Base-by-base conservation (phyloP, 192 early-diverging fungal genomes). In the Coemansia sp. region DNA sequence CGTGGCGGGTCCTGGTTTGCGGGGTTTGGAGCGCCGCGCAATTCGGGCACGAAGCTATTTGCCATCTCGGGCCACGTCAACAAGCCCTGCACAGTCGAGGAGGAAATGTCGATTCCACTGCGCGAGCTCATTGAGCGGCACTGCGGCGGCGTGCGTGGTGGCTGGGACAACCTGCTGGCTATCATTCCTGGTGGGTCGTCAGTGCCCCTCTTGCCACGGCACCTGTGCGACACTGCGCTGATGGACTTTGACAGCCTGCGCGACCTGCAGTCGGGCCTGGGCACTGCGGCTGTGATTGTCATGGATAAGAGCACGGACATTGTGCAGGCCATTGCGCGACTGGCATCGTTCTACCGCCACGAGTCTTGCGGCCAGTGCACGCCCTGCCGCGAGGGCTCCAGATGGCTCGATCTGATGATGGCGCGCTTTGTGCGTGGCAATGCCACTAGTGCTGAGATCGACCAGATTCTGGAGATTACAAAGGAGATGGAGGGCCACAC, bases 341-440 rank as follows among this genome's bases (percentile, higher is more conserved):
- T 97, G 57, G 81, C 90, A 51, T 89, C 90, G 18, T 99, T 99
- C 81, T 99, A 97, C 85, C 88, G 93, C 79, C 97, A 99, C 83
- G 97, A 99, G 83, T 90, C 87, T 57, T 99, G 97, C 66, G 97
- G 97, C 71, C 97, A 99, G 85, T 99, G 97, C 83, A 99, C 97
- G 45, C 97, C 97, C 9, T 99, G 97, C 76, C 88, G 97, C 63
- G 97, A 99, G 81, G 97, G 95, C 11, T 94, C 94, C 28, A 86
- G 85, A 20, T 99, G 97, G 97, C 83, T 97, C 62, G 92, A 91
- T 61, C 87, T 90, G 74, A 97, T 96, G 90, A 99, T 99, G 97
- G 84, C 85, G 20, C 89, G 97, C 46, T 96, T 99, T 78, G 94
- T 95, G 67, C 80, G 82, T 9, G 97, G 97, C 31, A 79, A 93